phyloP scores from a whole-genome alignment of 2,329 filamentous ascomycete genomes.

The Macroventuria anomochaeta region DNA sequence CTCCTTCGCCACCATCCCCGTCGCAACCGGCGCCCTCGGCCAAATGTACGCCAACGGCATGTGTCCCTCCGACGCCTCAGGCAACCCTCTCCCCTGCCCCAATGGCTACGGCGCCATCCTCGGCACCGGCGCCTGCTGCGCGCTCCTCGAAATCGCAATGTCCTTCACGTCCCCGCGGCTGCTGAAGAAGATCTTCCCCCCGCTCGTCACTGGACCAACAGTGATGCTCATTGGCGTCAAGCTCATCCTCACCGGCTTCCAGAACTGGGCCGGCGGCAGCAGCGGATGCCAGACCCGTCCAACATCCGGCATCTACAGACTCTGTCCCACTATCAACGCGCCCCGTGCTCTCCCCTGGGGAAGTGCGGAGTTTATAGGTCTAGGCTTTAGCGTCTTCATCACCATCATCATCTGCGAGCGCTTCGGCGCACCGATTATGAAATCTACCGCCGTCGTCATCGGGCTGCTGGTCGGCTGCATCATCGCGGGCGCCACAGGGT shows the following conservation, averaged over 20 bases:
- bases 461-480: slow-evolving; percentile 79
- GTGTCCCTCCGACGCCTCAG: slow-evolving; percentile 65
- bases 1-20: slow-evolving; percentile 77
- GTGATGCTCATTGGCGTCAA: slow-evolving; percentile 75
- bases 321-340: slow-evolving; percentile 67
- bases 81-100: slow-evolving; percentile 74
- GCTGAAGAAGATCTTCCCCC: slow-evolving; percentile 77
- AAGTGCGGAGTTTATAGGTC: slow-evolving; percentile 75
- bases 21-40: slow-evolving; percentile 72
- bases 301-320: slow-evolving; percentile 61
- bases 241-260: slow-evolving; percentile 73
- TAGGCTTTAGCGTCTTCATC: slow-evolving; percentile 80
- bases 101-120: slow-evolving; percentile 77
- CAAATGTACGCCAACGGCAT: slow-evolving; percentile 82
- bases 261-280: slow-evolving; percentile 79
- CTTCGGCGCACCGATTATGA: slow-evolving; percentile 85
- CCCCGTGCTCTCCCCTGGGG: slow-evolving; percentile 79
- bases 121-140: slow-evolving; percentile 63
- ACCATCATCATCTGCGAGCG: slow-evolving; percentile 82
- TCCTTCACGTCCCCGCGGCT: slow-evolving; percentile 74
- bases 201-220: slow-evolving; percentile 73
- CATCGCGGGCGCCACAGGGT: slow-evolving; percentile 77
- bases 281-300: slow-evolving; percentile 61
- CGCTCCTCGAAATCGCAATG: slow-evolving; percentile 71
- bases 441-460: slow-evolving; percentile 76